Evolutionary conservation across 495 filamentous ascomycete genomes (phyloP).

Genomic region (Ramalina intermedia): DNA sequence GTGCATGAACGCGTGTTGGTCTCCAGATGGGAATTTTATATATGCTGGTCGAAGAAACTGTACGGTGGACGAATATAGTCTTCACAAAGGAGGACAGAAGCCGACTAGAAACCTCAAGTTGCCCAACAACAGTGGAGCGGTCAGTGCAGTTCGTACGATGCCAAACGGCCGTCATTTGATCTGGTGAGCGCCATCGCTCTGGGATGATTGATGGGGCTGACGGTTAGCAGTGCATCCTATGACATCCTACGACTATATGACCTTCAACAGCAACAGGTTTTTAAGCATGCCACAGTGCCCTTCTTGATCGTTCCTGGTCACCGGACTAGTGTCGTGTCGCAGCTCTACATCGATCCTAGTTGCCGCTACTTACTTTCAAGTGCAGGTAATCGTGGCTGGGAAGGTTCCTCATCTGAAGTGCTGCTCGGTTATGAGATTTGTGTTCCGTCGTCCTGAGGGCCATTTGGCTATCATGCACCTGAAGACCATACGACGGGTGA

Average conservation of each 20-base stretch:
- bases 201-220: neutral
- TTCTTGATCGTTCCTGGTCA: constrained; percentile 93
- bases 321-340: constrained; percentile 76
- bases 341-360: constrained; percentile 71
- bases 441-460: constrained; percentile 19
- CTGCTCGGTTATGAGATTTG: constrained; percentile 88
- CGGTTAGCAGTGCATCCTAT: constrained; percentile 54
- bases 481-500: neutral
- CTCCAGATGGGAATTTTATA: constrained; percentile 85
- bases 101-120: constrained; percentile 79
- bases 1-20: constrained; percentile 99
- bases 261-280: constrained; percentile 48
- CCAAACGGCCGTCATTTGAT: constrained; percentile 85
- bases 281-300: constrained; percentile 68
- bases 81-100: constrained; percentile 66
- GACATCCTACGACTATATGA: constrained; percentile 93
- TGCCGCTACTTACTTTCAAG: constrained; percentile 83
- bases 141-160: constrained; percentile 79
- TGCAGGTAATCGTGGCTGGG: constrained; percentile 88
- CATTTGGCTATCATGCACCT: neutral
- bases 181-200: constrained; percentile 39
- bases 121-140: constrained; percentile 74
- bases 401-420: constrained; percentile 82
- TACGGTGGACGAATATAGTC: constrained; percentile 84
- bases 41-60: constrained; percentile 88